Evolutionary conservation across 495 filamentous ascomycete species (phyloP), one percentile per base, ranked within the genome.

Genomic region (Cudoniella acicularis): DNA sequence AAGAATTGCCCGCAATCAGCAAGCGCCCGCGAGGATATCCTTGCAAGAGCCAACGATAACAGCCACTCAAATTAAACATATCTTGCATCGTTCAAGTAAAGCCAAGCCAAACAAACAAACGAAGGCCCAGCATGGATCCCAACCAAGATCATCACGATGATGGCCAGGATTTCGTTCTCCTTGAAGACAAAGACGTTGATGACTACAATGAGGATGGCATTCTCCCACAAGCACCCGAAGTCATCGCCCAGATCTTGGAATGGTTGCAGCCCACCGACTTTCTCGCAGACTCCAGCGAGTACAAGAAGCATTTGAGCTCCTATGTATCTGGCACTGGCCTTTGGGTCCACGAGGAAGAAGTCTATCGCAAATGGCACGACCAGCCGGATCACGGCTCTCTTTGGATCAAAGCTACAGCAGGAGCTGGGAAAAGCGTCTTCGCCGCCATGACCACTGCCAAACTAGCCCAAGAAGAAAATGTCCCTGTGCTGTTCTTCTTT

Each of bases 401-500:
- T 0, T 81, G 78, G 77, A 71, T 81, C 48, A 75, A 72, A 58
- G 79, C 71, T n/a, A 74, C 80, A 27, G 71, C 79, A 6, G 81
- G 81, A 3, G 72, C 74, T 50, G 79, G 78, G 0, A 84, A 84
- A 65, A 74, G 69, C 10, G 78, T 83, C 18, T 47, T 79, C 16
- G 77, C 77, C 36, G 77, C 78, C 2, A 60, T 45, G 2, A 51
- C 79, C 11, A 66, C 72, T 30, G 21, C 65, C 13, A 47, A 62
- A 3, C 67, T 80, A 1, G 24, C 55, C 24, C 45, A 42, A 17
- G 67, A 64, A 54, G 70, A 52, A 30, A 65, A 26, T 49, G 60
- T 30, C 6, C 77, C 75, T 0, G 74, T 80, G 1, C 64, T 82
- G 0, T 81, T 65, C 60, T 82, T 84, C 67, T 84, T 84, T 67